phyloP scores from a whole-genome alignment of 2,329 filamentous ascomycete species.

The Penicillium rolfsii region DNA sequence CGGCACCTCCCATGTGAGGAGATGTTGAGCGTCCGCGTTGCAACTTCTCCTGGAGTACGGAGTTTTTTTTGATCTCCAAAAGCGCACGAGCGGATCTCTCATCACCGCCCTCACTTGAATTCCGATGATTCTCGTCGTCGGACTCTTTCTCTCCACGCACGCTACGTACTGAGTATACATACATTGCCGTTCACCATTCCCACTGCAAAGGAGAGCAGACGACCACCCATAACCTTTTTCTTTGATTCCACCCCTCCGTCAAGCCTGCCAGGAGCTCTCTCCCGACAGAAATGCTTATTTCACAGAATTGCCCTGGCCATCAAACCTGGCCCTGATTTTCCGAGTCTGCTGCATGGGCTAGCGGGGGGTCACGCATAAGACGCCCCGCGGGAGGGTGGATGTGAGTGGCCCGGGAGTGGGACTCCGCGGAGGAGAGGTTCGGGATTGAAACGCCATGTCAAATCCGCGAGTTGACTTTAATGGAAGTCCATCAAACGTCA shows the following conservation, averaged over 20 bases:
- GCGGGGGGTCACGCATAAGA: neutral
- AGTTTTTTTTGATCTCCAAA: too few species aligned
- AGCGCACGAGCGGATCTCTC: neutral
- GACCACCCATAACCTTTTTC: neutral
- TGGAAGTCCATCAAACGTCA: neutral
- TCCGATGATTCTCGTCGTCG: neutral
- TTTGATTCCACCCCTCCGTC: neutral
- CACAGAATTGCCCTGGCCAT: neutral
- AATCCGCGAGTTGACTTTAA: neutral
- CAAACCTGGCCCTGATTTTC: conserved; percentile 16
- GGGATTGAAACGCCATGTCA: neutral
- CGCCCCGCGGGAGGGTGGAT: neutral
- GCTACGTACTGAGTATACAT: neutral
- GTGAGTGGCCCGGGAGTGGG: conserved; percentile 10
- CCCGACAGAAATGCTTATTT: neutral
- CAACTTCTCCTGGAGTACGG: too few species aligned
- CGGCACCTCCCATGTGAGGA: conserved; percentile 6
- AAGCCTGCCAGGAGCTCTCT: neutral
- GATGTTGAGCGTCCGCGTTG: neutral
- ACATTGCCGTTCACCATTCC: neutral
- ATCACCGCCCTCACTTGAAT: neutral
- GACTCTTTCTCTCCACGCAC: neutral
- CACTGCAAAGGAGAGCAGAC: neutral
- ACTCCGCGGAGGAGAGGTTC: conserved; percentile 5
- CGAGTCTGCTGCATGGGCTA: conserved; percentile 14